phyloP scores from a whole-genome alignment of 2,329 filamentous ascomycete genomes.

The Calonectria crousiana region DNA sequence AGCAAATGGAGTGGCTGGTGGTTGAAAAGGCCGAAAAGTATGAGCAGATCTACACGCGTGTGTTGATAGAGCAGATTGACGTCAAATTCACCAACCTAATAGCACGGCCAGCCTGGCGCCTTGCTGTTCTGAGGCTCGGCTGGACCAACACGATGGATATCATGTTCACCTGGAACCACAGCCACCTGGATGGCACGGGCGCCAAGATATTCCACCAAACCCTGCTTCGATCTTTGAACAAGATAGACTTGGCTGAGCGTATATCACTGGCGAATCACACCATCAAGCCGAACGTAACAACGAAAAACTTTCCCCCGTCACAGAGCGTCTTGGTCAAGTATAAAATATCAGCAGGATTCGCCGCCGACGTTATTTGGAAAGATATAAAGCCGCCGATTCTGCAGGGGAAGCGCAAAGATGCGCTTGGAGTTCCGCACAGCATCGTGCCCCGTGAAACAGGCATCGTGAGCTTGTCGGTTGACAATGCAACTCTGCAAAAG shows the following conservation, averaged over 20 bases:
- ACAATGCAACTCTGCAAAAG: constrained; percentile 15
- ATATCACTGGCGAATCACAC: constrained; percentile 5
- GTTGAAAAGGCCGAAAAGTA: constrained; percentile 5
- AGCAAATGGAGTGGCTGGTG: constrained; percentile 13
- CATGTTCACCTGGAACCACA: constrained; percentile 29
- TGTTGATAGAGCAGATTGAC: not conserved
- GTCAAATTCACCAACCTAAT: not conserved
- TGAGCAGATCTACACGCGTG: not conserved
- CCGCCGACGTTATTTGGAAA: constrained; percentile 18
- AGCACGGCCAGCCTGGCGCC: constrained; percentile 12
- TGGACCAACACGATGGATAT: constrained; percentile 12
- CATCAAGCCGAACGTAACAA: not conserved
- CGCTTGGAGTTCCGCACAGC: constrained; percentile 34
- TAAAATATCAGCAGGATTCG: constrained; percentile 11
- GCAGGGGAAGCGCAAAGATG: not conserved
- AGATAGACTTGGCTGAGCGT: not conserved
- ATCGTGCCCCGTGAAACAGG: constrained; percentile 25
- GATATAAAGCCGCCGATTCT: constrained; percentile 15
- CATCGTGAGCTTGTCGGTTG: constrained; percentile 21
- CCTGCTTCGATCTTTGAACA: constrained; percentile 23
- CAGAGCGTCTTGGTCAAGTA: constrained; percentile 31
- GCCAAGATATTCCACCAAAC: constrained; percentile 31
- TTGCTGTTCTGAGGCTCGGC: not conserved
- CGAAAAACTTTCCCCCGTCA: constrained; percentile 24
- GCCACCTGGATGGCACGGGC: constrained; percentile 23